Evolutionary conservation across 768 basidiomycete species (phyloP), one percentile per base, ranked within the genome.

Genomic region (Coprinopsis cinerea): DNA sequence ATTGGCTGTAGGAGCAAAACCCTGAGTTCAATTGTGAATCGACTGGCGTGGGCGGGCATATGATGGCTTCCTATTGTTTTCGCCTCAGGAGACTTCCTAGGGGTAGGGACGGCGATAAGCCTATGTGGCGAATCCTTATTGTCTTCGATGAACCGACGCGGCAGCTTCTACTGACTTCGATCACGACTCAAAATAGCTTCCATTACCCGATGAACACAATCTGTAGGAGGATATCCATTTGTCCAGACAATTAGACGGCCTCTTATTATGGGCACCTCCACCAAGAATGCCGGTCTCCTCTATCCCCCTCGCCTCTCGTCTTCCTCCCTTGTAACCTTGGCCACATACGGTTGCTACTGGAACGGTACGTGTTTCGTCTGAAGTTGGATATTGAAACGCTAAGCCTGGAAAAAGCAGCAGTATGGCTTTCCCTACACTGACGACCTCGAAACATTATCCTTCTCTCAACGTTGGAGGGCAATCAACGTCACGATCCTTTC

Each of bases 391-490:
- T 34, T 9, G 30, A 9, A 9, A n/a, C 30, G n/a, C 9, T 9
- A 34, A n/a, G n/a, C 9, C 30, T 34, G 30, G n/a, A 9, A 9
- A n/a, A n/a, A 9, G n/a, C 9, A 34, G n/a, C 9, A n/a, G 9
- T 34, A 34, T n/a, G 30, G n/a, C 30, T n/a, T 9, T 34, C 30
- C 9, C 30, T 20, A 50, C 44, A 41, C 22, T 50, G 28, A 50
- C 42, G 41, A 50, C 49, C 20, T 44, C 49, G 35, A 40, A 28
- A 44, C 40, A 32, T 22, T 3, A n/a, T 6, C n/a, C 47, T 39
- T 10, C n/a, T 20, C 13, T 34, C 13, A 18, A 18, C 17, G 4
- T 46, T 46, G 27, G 14, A 18, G 48, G 40, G 9, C 18, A 14
- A 15, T 11, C 49, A 23, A 37, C 49, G 4, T 18, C 22, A 20